Evolutionary conservation across 176 grass and related monocot species (phyloP).

Genomic region (Hsuehochloa calcarea): DNA sequence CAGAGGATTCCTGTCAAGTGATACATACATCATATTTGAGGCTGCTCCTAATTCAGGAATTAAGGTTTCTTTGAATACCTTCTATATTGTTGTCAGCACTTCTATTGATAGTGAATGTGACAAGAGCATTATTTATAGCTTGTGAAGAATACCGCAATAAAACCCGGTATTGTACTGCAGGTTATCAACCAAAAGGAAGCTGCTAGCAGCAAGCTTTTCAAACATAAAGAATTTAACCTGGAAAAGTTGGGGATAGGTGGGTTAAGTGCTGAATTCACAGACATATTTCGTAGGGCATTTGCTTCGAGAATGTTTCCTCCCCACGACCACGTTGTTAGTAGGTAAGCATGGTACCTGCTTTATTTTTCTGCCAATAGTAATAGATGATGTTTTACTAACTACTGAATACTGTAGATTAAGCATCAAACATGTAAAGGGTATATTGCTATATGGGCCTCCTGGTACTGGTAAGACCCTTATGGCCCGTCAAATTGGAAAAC

Average conservation of each 20-base stretch:
- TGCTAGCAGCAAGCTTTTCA: conserved; percentile 97
- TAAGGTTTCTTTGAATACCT: conserved; percentile 60
- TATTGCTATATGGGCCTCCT: conserved; percentile 88
- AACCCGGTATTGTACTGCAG: conserved; percentile 44
- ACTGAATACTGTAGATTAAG: conserved; percentile 65
- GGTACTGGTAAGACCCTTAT: conserved; percentile 99
- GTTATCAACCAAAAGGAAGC: conserved; percentile 93
- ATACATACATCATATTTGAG: too few species aligned
- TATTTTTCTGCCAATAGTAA: not conserved
- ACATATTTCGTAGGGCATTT: conserved; percentile 97
- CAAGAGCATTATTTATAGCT: not conserved
- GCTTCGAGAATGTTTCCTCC: conserved; percentile 96
- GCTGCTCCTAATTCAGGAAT: conserved; percentile 92
- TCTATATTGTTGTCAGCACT: conserved; percentile 17
- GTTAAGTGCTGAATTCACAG: conserved; percentile 83
- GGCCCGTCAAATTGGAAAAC: conserved; percentile 95
- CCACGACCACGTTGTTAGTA: conserved; percentile 77
- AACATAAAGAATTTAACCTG: conserved; percentile 93
- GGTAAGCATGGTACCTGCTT: conserved; percentile 35
- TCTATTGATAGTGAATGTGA: not conserved
- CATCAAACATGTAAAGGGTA: conserved; percentile 96
- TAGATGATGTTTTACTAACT: conserved; percentile 19
- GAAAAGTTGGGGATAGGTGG: conserved; percentile 98
- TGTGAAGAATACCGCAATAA: conserved; percentile 15
- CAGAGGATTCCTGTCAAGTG: conserved; percentile 76